These are phyloP conservation scores for Serendipita sp. DNA, from an alignment of 768 basidiomycete species.

Conservation along the genomic window DNA sequence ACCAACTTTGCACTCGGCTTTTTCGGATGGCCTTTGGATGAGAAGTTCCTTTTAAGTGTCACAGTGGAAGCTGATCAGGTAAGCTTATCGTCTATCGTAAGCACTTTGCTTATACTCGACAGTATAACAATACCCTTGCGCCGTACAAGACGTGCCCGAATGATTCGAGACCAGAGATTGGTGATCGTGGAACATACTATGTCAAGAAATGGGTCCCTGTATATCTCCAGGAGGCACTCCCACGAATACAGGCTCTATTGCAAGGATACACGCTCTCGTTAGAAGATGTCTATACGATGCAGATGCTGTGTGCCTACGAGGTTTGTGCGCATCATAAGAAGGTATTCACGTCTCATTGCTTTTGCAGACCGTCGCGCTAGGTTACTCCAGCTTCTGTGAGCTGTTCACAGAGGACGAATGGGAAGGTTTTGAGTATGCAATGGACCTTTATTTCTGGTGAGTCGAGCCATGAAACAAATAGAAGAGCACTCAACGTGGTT, in stretches of 20 bases:
- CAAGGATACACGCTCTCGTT: conserved; percentile 45
- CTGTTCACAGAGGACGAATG: conserved; percentile 86
- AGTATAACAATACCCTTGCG: conserved; percentile 76
- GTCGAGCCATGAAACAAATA: conserved; percentile 15
- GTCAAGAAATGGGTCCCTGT: conserved; percentile 48
- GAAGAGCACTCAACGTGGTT: conserved; percentile 7
- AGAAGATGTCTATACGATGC: conserved; percentile 61
- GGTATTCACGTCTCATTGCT: not conserved
- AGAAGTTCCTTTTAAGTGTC: conserved; percentile 22
- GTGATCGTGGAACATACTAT: conserved; percentile 42
- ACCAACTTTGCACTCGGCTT: conserved; percentile 38
- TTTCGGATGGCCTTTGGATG: conserved; percentile 32
- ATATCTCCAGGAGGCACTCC: conserved; percentile 53
- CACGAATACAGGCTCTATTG: conserved; percentile 43
- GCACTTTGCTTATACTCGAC: not conserved
- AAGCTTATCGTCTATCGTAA: not conserved
- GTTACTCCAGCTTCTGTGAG: conserved; percentile 79
- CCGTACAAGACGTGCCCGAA: conserved; percentile 78
- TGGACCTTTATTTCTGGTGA: conserved; percentile 52
- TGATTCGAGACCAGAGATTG: conserved; percentile 29
- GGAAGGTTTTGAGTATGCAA: conserved; percentile 82
- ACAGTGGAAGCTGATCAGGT: conserved; percentile 21
- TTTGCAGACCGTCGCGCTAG: conserved; percentile 68
- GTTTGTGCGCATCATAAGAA: conserved; percentile 21
- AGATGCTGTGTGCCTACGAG: conserved; percentile 73